Conservation (phyloP, 2,329 filamentous ascomycete species). For the Penicillium hesseltinei region DNA sequence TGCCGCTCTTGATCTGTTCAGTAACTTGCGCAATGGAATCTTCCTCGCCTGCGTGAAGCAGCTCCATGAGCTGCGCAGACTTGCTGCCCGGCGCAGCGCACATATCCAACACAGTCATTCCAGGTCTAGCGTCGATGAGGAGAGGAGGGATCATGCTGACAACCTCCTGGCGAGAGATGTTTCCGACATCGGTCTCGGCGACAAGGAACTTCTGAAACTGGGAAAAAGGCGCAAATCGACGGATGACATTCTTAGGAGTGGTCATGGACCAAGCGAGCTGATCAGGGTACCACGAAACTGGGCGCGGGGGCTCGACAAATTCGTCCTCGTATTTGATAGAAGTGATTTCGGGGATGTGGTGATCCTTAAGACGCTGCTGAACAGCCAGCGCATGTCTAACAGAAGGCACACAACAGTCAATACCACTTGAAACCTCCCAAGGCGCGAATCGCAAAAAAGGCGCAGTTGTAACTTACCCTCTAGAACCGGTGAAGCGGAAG, state of each 20-base stretch:
- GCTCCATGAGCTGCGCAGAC: slow-evolving; percentile 89
- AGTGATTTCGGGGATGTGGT: slow-evolving; percentile 87
- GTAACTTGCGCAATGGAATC: slow-evolving; percentile 73
- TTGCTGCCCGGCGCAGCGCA: slow-evolving; percentile 97
- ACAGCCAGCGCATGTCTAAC: slow-evolving; percentile 86
- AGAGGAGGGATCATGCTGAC: slow-evolving; percentile 99
- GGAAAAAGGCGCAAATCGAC: slow-evolving; percentile 89
- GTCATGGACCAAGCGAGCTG: slow-evolving; percentile 97
- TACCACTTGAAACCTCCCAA: not conserved
- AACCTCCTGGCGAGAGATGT: slow-evolving; percentile 95
- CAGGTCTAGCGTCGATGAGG: slow-evolving; percentile 83
- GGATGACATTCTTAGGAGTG: slow-evolving; percentile 91
- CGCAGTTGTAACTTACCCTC: slow-evolving; percentile 60
- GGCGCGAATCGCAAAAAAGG: slow-evolving; percentile 2
- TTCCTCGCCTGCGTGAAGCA: slow-evolving; percentile 91
- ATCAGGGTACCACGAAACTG: slow-evolving; percentile 91
- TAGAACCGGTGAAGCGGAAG: slow-evolving; percentile 95
- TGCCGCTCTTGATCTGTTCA: slow-evolving; percentile 60
- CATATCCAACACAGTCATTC: slow-evolving; percentile 91
- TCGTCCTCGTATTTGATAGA: slow-evolving; percentile 81
- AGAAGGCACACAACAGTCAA: slow-evolving; percentile 11
- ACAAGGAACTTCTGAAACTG: slow-evolving; percentile 98
- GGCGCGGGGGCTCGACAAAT: slow-evolving; percentile 74
- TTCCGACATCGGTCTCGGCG: slow-evolving; percentile 93
- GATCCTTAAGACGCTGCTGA: slow-evolving; percentile 79